These are phyloP conservation scores for Ammopiptanthus mongolicus DNA, from an alignment of 306 rosid species.

Conservation along the genomic window DNA sequence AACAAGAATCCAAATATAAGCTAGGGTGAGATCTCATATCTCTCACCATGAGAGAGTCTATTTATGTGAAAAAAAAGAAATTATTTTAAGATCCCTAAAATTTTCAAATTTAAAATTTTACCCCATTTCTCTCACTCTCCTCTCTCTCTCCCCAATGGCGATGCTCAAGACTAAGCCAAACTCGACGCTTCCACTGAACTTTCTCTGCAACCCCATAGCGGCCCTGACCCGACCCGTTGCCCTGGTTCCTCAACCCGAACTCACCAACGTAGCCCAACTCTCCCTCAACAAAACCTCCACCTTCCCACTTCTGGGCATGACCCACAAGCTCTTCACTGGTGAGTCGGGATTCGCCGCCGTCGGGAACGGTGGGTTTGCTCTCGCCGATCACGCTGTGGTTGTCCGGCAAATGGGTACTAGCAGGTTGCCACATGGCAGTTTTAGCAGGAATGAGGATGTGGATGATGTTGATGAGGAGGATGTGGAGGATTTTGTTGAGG, in stretches of 20 bases:
- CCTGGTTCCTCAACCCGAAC: neutral
- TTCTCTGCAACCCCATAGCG: neutral
- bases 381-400: neutral
- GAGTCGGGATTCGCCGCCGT: neutral
- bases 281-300: neutral
- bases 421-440: neutral
- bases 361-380: neutral
- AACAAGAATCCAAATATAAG: neutral
- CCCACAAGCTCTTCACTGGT: neutral
- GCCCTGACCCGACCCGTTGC: neutral
- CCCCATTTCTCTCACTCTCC: too few relatives aligned
- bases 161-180: neutral
- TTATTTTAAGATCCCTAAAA: too few relatives aligned
- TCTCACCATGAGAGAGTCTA: too few relatives aligned
- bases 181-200: neutral
- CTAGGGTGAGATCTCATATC: too few relatives aligned
- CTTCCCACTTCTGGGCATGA: neutral
- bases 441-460: neutral
- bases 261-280: neutral
- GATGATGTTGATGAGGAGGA: neutral
- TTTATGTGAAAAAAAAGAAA: too few relatives aligned
- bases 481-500: neutral
- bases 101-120: too few relatives aligned
- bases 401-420: conserved; percentile 4
- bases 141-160: too few relatives aligned